Conservation (phyloP, 176 grass and related monocot genomes). For the Coix lacrymajobi region DNA sequence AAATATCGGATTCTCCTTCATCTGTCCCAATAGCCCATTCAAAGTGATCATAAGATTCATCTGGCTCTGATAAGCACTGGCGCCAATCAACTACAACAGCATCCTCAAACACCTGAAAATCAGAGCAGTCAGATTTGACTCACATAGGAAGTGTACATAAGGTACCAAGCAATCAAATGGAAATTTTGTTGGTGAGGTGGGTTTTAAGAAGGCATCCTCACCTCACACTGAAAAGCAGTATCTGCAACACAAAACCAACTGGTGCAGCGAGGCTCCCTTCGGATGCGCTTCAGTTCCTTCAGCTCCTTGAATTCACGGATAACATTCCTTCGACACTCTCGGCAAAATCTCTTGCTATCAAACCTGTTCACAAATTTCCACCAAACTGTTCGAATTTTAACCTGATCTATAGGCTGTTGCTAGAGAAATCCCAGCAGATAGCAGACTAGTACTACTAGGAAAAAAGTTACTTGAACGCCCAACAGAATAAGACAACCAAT, state of each 20-base stretch:
- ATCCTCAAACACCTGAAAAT: slow-evolving; percentile 82
- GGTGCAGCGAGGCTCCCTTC: slow-evolving; percentile 71
- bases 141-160: neutral
- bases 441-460: neutral
- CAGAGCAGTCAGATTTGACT: slow-evolving; percentile 26
- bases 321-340: slow-evolving; percentile 94
- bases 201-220: slow-evolving; percentile 29
- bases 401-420: neutral
- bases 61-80: slow-evolving; percentile 50
- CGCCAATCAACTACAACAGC: slow-evolving; percentile 63
- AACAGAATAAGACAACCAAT: slow-evolving; percentile 2
- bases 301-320: slow-evolving; percentile 96
- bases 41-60: slow-evolving; percentile 84
- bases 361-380: slow-evolving; percentile 48
- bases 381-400: slow-evolving; percentile 1
- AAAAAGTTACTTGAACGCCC: neutral
- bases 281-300: slow-evolving; percentile 85
- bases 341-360: slow-evolving; percentile 97
- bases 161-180: neutral
- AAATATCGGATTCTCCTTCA: slow-evolving; percentile 80
- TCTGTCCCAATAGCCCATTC: slow-evolving; percentile 86
- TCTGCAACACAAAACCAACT: slow-evolving; percentile 88
- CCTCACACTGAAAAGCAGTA: slow-evolving; percentile 89
- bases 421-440: slow-evolving; percentile 1
- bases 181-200: neutral